Conservation (phyloP, 2,329 filamentous ascomycete genomes). For the Fusarium mundagurra region DNA sequence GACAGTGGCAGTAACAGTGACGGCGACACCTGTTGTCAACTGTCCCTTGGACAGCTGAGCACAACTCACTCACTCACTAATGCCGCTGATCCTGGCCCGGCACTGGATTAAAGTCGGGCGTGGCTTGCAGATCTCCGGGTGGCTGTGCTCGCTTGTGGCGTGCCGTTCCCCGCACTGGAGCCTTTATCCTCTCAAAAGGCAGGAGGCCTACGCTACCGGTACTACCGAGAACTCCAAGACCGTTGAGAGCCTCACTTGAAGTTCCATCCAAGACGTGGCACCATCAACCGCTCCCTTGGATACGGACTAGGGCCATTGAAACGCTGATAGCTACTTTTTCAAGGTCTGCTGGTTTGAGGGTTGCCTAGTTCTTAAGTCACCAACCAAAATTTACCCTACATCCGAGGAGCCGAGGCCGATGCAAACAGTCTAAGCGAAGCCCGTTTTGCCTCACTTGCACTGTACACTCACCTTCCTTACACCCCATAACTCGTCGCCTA, state of each 20-base stretch:
- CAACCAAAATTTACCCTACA: slow-evolving; percentile 5
- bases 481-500: slow-evolving; percentile 4
- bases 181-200: neutral
- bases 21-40: slow-evolving; percentile 2
- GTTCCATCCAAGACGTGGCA: slow-evolving; percentile 36
- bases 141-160: slow-evolving; percentile 36
- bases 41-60: slow-evolving; percentile 42
- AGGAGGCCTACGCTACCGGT: slow-evolving; percentile 34
- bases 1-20: neutral
- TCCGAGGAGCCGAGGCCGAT: neutral
- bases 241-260: slow-evolving; percentile 28
- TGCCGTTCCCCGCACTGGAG: neutral
- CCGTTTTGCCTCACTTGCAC: slow-evolving; percentile 2
- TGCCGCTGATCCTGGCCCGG: slow-evolving; percentile 28
- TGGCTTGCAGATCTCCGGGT: slow-evolving; percentile 36
- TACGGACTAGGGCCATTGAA: slow-evolving; percentile 8
- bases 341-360: neutral
- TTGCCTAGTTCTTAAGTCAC: neutral
- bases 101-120: slow-evolving; percentile 19
- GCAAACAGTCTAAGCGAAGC: neutral
- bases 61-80: slow-evolving; percentile 30
- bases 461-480: neutral
- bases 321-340: neutral
- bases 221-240: slow-evolving; percentile 17
- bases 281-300: slow-evolving; percentile 32